Evolutionary conservation across 805 yeast species (phyloP), one percentile per base, ranked within the genome.

Genomic region (Starmera caribaea): DNA sequence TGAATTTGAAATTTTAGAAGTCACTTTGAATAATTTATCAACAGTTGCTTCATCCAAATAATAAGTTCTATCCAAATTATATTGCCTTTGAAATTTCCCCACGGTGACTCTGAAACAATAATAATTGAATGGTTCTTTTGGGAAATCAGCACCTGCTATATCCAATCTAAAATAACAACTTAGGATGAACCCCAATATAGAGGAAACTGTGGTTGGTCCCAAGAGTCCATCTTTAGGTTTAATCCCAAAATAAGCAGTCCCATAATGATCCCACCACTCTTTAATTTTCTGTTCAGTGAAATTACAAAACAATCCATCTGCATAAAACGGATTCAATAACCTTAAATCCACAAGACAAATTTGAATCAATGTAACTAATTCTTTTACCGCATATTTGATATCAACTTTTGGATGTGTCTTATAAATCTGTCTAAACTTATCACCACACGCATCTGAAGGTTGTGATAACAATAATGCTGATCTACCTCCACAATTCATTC

Each of bases 61-160:
- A 43, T 75, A 57, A 17, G 71, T 70, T 42, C 66, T 65, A 3
- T 71, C 69, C 8, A 81, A 51, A 45, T 73, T 71, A 46, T 69
- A 67, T 43, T 79, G 82, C 53, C 77, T 84, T 57, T 92, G 97
- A 56, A 89, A 90, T 43, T 76, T 80, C 2, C 76, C 75, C 21
- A 92, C 71, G 7, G 87, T 74, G 3, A 70, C 57, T 59, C 77
- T 71, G 49, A 90, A 82, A 37, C 71, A 71, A 39, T 79, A 81
- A 38, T 76, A 78, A 44, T 84, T 90, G 53, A 83, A 79, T 0
- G 95, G 90, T 54, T 92, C 97, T 52, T 86, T 83, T 78, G 92
- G 43, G 68, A 81, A 50, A 68, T 84, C 51, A 61, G 71, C 60
- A 55, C 74, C 61, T 54, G 73, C 70, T 10, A 80, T 63, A 37